phyloP scores from a whole-genome alignment of 2,329 filamentous ascomycete genomes.

The Ceratocystis harringtonii region DNA sequence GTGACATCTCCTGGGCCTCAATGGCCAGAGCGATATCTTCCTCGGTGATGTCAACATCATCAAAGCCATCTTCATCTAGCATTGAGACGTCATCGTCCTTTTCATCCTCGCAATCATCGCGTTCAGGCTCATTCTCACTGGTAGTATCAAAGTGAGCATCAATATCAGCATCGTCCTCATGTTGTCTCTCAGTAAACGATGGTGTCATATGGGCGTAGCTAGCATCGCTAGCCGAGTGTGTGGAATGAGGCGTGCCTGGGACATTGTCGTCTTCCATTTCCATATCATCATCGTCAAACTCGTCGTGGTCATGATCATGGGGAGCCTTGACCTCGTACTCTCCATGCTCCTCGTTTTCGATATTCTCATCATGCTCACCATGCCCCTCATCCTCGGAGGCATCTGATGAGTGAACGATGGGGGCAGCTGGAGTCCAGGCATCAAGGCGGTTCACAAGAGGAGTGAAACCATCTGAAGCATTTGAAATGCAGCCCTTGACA shows the following conservation, averaged over 20 bases:
- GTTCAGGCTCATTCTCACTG: background rate
- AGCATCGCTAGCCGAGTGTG: background rate
- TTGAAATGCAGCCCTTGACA: constrained; percentile 24
- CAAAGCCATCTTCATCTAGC: constrained; percentile 27
- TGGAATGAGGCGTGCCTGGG: constrained; percentile 5
- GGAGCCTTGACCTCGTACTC: background rate
- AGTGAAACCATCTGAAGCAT: constrained; percentile 41
- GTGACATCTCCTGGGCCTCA: constrained; percentile 46
- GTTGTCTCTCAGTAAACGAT: constrained; percentile 33
- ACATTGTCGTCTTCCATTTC: constrained; percentile 15
- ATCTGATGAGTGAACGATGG: constrained; percentile 22
- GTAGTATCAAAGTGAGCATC: constrained; percentile 21
- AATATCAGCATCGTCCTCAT: constrained; percentile 26
- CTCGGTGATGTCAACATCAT: constrained; percentile 34
- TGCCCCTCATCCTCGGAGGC: background rate
- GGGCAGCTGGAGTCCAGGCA: constrained; percentile 48
- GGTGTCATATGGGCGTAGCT: constrained; percentile 25
- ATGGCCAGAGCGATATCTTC: constrained; percentile 43
- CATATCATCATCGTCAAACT: constrained; percentile 14
- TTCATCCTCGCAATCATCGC: constrained; percentile 13
- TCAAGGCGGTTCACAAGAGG: constrained; percentile 46
- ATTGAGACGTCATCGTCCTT: constrained; percentile 19
- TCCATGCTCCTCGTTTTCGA: background rate
- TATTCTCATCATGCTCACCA: background rate
- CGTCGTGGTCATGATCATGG: background rate